phyloP scores from a whole-genome alignment of 768 basidiomycete species.

The Kwoniella heveanensis region DNA sequence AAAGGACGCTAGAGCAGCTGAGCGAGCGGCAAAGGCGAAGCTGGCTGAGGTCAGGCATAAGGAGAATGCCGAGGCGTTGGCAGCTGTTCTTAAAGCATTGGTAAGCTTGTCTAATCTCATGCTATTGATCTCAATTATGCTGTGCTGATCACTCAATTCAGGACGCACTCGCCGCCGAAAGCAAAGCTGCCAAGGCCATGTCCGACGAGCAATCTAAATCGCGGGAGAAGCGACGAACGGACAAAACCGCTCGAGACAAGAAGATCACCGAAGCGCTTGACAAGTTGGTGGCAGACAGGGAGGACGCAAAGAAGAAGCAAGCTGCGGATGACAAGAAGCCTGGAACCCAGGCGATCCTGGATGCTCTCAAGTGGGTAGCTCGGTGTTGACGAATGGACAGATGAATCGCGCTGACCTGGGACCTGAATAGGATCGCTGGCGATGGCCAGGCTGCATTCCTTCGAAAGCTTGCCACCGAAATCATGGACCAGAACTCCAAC shows the following conservation, averaged over 20 bases:
- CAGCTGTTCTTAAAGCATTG: constrained; percentile 45
- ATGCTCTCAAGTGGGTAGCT: constrained; percentile 51
- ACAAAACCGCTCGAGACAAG: constrained; percentile 50
- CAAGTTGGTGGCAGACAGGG: constrained; percentile 45
- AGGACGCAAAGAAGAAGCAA: constrained; percentile 52
- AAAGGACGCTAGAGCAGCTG: constrained; percentile 33
- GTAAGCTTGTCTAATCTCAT: no score
- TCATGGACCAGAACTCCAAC: constrained; percentile 54
- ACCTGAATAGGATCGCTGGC: constrained; percentile 34
- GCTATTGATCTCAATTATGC: no score
- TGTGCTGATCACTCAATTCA: constrained; percentile 12
- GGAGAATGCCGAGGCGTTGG: constrained; percentile 46
- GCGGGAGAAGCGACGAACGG: constrained; percentile 49
- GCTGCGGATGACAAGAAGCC: constrained; percentile 54
- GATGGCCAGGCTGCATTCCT: constrained; percentile 52
- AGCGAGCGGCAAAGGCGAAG: constrained; percentile 47
- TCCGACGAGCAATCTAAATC: constrained; percentile 42
- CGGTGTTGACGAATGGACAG: neutral
- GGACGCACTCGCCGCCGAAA: constrained; percentile 46
- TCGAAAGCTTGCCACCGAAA: constrained; percentile 49
- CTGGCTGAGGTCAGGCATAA: constrained; percentile 48
- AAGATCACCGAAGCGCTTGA: constrained; percentile 54
- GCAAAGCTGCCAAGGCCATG: constrained; percentile 36
- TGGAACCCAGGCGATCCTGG: constrained; percentile 53
- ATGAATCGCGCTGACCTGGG: constrained; percentile 5